These are phyloP conservation scores for Hibiscus tridactylites DNA, from an alignment of 345 rosid species.

Conservation along the genomic window DNA sequence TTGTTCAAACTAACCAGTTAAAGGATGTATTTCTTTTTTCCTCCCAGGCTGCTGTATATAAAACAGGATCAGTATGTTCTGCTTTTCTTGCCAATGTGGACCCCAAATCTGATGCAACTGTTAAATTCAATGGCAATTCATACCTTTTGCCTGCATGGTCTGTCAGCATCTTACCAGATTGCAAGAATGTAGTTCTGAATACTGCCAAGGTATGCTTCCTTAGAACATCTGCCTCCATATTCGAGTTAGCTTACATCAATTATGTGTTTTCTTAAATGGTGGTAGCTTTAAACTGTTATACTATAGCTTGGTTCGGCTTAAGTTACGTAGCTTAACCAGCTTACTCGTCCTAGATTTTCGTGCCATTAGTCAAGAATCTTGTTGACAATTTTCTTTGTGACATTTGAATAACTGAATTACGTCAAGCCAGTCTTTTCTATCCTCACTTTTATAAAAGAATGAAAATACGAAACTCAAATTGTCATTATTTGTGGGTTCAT, in stretches of 20 bases:
- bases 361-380: slow-evolving; percentile 3
- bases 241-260: background rate
- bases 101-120: slow-evolving; percentile 49
- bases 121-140: slow-evolving; percentile 59
- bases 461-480: background rate
- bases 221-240: background rate
- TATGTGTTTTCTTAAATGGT: background rate
- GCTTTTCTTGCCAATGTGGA: slow-evolving; percentile 82
- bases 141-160: slow-evolving; percentile 90
- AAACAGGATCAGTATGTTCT: slow-evolving; percentile 56
- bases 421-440: background rate
- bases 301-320: background rate
- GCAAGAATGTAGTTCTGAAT: slow-evolving; percentile 79
- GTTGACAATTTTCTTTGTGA: background rate
- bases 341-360: background rate
- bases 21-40: background rate
- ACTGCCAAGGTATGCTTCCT: slow-evolving; percentile 73
- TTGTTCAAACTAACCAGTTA: background rate
- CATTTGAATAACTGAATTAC: background rate
- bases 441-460: background rate
- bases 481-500: background rate
- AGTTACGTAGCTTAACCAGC: background rate
- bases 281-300: background rate
- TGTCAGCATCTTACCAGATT: slow-evolving; percentile 94
- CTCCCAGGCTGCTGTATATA: slow-evolving; percentile 71